Percentiles rank a stretch among this genome's conserved stretches.
These are phyloP conservation scores for Nakazawaea wickerhamii DNA, from an alignment of 805 yeast genomes.

Conservation along the genomic window DNA sequence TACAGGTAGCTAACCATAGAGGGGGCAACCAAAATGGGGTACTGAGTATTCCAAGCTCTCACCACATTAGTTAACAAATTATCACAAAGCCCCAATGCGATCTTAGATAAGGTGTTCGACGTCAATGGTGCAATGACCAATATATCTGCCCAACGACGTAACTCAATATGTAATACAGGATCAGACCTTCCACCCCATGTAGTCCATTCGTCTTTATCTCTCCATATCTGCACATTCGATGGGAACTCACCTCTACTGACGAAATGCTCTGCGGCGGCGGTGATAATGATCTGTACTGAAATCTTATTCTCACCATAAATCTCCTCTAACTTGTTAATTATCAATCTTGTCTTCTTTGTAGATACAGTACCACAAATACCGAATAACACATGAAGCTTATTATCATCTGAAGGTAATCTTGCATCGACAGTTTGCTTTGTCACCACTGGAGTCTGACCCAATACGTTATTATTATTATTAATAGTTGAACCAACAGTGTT, in stretches of 20 bases:
- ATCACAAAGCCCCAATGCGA: slow-evolving; percentile 53
- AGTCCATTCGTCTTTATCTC: slow-evolving; percentile 54
- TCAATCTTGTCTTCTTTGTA: slow-evolving; percentile 44
- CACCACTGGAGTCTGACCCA: slow-evolving; percentile 7
- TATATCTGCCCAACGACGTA: slow-evolving; percentile 59
- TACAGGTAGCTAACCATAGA: slow-evolving; percentile 60
- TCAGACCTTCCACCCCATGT: slow-evolving; percentile 49
- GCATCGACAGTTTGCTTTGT: slow-evolving; percentile 23
- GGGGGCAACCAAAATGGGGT: slow-evolving; percentile 53
- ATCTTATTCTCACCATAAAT: slow-evolving; percentile 33
- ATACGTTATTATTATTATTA: not conserved
- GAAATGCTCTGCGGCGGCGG: slow-evolving; percentile 48
- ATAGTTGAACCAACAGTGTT: slow-evolving; percentile 5
- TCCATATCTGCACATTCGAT: slow-evolving; percentile 46
- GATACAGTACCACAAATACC: slow-evolving; percentile 58
- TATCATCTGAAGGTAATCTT: slow-evolving; percentile 45
- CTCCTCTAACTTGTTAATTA: slow-evolving; percentile 46
- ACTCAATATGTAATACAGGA: slow-evolving; percentile 55
- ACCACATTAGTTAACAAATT: slow-evolving; percentile 53
- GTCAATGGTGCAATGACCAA: slow-evolving; percentile 51
- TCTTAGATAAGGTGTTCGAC: slow-evolving; percentile 52
- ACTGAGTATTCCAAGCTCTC: slow-evolving; percentile 56
- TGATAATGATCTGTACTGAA: slow-evolving; percentile 48
- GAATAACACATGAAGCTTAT: slow-evolving; percentile 47
- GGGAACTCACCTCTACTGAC: slow-evolving; percentile 41